Conservation (phyloP, 2,329 filamentous ascomycete genomes). For the Aspergillus calidoustus region DNA sequence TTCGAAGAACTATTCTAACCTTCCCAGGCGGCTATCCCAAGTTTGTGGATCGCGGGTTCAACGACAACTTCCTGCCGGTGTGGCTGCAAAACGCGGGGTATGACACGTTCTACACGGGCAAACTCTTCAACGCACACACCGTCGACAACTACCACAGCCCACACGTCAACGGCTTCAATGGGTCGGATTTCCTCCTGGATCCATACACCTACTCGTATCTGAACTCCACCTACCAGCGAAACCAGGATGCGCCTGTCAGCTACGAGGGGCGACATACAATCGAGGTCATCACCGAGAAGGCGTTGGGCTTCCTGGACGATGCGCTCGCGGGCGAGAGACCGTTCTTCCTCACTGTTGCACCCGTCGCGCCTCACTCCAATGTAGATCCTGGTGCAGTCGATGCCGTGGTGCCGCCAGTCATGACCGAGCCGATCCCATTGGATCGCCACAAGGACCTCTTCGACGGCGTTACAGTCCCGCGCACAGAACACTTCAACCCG, state of each 20-base stretch:
- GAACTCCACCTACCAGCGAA: constrained; percentile 64
- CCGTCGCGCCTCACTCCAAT: constrained; percentile 69
- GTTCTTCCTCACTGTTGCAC: constrained; percentile 70
- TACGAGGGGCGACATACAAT: constrained; percentile 59
- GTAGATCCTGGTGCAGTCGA: constrained; percentile 34
- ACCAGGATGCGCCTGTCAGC: constrained; percentile 58
- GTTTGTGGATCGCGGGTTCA: constrained; percentile 67
- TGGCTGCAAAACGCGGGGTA: constrained; percentile 74
- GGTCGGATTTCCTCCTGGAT: constrained; percentile 65
- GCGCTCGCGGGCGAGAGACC: constrained; percentile 60
- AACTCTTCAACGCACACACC: constrained; percentile 70
- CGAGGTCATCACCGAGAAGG: constrained; percentile 62
- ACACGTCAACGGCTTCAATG: constrained; percentile 62
- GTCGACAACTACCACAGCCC: constrained; percentile 65
- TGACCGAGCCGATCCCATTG: constrained; percentile 20
- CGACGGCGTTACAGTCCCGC: constrained; percentile 59
- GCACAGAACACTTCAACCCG: constrained; percentile 46
- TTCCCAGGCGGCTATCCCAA: constrained; percentile 60
- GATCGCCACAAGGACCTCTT: constrained; percentile 64
- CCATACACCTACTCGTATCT: constrained; percentile 70
- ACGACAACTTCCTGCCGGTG: constrained; percentile 69
- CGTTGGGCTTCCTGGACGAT: constrained; percentile 65
- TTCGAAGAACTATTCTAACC: constrained; percentile 36
- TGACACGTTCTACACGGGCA: constrained; percentile 69
- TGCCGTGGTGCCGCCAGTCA: not conserved